Evolutionary conservation across 805 yeast species (phyloP).

Genomic region (Barnettozyma pratensis): DNA sequence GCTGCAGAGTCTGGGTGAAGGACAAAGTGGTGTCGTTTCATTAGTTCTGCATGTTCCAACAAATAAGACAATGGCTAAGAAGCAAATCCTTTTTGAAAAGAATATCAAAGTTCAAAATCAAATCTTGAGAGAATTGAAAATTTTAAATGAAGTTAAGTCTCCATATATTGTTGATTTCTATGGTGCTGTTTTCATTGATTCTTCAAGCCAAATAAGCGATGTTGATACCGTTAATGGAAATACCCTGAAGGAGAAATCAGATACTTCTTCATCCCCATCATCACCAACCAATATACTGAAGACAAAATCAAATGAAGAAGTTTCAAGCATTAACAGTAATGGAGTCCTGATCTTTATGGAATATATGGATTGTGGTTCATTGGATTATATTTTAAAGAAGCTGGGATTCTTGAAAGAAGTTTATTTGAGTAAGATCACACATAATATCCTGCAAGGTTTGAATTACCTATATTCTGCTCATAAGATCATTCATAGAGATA

Average conservation of each 20-base stretch:
- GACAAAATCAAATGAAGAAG: slow-evolving; percentile 14
- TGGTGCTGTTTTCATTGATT: slow-evolving; percentile 75
- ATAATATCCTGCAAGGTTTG: slow-evolving; percentile 73
- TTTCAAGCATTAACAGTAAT: slow-evolving; percentile 30
- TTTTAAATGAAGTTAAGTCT: slow-evolving; percentile 83
- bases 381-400: slow-evolving; percentile 67
- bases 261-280: neutral
- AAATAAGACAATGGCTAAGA: slow-evolving; percentile 84
- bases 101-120: slow-evolving; percentile 76
- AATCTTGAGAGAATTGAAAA: slow-evolving; percentile 80
- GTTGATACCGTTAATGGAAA: slow-evolving; percentile 2
- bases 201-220: slow-evolving; percentile 1
- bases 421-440: slow-evolving; percentile 69
- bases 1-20: slow-evolving; percentile 78
- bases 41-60: slow-evolving; percentile 88
- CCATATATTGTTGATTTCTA: slow-evolving; percentile 84
- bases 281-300: slow-evolving; percentile 1
- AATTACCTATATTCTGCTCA: slow-evolving; percentile 77
- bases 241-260: neutral
- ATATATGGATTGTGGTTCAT: slow-evolving; percentile 90
- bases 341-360: slow-evolving; percentile 93
- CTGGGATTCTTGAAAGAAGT: slow-evolving; percentile 63
- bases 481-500: slow-evolving; percentile 90
- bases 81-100: slow-evolving; percentile 80
- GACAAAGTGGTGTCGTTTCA: slow-evolving; percentile 90